Percentiles rank a stretch among this genome's conserved stretches.
Evolutionary conservation across 2,329 filamentous ascomycete genomes (phyloP).

Genomic region (Bipolaris victoriae): DNA sequence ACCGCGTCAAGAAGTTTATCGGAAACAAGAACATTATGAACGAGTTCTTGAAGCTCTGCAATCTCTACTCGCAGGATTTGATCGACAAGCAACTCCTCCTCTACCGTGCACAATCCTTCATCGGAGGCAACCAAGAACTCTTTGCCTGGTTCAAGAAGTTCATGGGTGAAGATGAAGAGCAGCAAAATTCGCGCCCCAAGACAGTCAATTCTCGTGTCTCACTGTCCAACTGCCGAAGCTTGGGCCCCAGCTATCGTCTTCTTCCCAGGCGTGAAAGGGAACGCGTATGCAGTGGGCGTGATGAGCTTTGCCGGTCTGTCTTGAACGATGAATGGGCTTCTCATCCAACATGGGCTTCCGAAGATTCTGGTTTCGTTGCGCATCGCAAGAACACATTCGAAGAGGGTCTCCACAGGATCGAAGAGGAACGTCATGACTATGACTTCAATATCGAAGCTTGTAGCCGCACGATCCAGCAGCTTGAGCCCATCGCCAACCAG

Average conservation of each 20-base stretch:
- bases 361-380: conserved; percentile 96
- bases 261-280: conserved; percentile 89
- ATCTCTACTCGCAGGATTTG: conserved; percentile 90
- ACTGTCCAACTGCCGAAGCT: conserved; percentile 91
- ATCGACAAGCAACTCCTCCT: conserved; percentile 85
- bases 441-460: conserved; percentile 98
- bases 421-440: conserved; percentile 98
- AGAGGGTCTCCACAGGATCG: conserved; percentile 91
- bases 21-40: conserved; percentile 90
- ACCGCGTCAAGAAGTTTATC: conserved; percentile 94
- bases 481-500: conserved; percentile 92
- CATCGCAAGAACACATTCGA: conserved; percentile 97
- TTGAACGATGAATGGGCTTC: conserved; percentile 98
- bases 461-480: conserved; percentile 90
- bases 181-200: conserved; percentile 56
- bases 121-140: conserved; percentile 87
- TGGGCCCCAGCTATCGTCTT: conserved; percentile 92
- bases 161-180: conserved; percentile 73
- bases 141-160: conserved; percentile 87
- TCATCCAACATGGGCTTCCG: conserved; percentile 97
- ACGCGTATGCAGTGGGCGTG: conserved; percentile 90
- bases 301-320: conserved; percentile 91
- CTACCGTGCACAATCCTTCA: conserved; percentile 82
- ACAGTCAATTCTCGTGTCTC: conserved; percentile 85
- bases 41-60: conserved; percentile 96